These are phyloP conservation scores for Ophiostoma perfectum DNA, from an alignment of 2,329 filamentous ascomycete genomes.

Conservation along the genomic window DNA sequence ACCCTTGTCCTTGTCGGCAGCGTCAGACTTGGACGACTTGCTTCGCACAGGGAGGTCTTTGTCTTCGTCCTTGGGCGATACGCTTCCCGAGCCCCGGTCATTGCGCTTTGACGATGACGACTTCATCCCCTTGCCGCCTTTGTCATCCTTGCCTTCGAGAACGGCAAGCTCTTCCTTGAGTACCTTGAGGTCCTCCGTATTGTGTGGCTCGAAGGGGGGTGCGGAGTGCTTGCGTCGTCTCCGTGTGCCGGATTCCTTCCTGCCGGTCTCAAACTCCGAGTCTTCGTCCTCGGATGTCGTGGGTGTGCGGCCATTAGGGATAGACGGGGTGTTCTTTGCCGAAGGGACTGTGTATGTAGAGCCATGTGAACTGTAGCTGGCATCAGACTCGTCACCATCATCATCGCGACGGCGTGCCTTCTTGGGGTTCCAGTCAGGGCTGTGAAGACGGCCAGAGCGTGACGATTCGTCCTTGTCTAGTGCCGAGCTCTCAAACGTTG, in stretches of 20 bases:
- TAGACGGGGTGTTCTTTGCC: background rate
- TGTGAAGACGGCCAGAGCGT: constrained; percentile 4
- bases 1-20: constrained; percentile 8
- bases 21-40: constrained; percentile 4
- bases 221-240: constrained; percentile 32
- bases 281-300: constrained; percentile 21
- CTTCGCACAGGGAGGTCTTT: background rate
- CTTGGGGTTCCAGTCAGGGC: background rate
- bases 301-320: constrained; percentile 16
- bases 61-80: constrained; percentile 7
- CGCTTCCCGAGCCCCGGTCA: background rate
- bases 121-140: background rate
- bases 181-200: constrained; percentile 44
- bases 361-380: constrained; percentile 2
- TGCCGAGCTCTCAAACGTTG: constrained; percentile 5
- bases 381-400: constrained; percentile 2
- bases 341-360: background rate
- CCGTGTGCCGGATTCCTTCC: constrained; percentile 31
- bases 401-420: background rate
- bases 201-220: constrained; percentile 48
- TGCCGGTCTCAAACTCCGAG: constrained; percentile 8
- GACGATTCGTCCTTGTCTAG: background rate
- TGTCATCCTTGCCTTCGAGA: constrained; percentile 18
- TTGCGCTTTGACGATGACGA: constrained; percentile 5
- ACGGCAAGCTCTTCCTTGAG: constrained; percentile 25